Evolutionary conservation across 108 stramenopile genomes (phyloP), one percentile per base, ranked within the genome.

Genomic region (Skeletonema tropicum): DNA sequence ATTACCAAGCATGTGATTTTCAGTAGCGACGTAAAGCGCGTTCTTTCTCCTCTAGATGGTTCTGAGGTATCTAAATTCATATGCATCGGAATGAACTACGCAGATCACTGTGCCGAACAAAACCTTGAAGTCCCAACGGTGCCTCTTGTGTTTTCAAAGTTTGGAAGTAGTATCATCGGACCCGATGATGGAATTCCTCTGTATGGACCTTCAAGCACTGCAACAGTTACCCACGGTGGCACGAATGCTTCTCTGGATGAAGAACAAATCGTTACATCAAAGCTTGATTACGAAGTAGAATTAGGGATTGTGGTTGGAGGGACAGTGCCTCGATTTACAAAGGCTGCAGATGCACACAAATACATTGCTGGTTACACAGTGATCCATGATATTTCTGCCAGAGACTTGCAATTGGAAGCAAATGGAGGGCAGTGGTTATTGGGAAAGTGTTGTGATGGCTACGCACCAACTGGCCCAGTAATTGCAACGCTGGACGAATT

Each of bases 201-300:
- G 1, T 74, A 80, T 60, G 55, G 57, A 31, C 63, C 35, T 41
- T n/a, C 39, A 21, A 52, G 8, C 13, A 9, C 33, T 55, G 36
- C 11, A 5, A 23, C 61, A 46, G 10, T 32, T 26, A 64, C 29
- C 35, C 78, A 79, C 68, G 78, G 70, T 21, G 78, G 58, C 17
- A 30, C 21, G 39, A 68, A 10, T 55, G 58, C 71, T 13, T 42
- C 61, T 17, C 68, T 75, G 62, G 71, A 59, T 5, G 65, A 76
- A 6, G 49, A 66, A 23, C 60, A 23, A 2, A 30, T 70, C 15
- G 73, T 76, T 31, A 86, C 85, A n/a, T 62, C 68, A 35, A 87
- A 86, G 68, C 57, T 89, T 25, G 88, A 89, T 70, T 89, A 80
- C 42, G 88, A 89, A 70, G 88, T 87, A n/a, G 88, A 89, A 64